Conservation (phyloP, 257 asterid genomes). For the Eustoma russellianum region DNA sequence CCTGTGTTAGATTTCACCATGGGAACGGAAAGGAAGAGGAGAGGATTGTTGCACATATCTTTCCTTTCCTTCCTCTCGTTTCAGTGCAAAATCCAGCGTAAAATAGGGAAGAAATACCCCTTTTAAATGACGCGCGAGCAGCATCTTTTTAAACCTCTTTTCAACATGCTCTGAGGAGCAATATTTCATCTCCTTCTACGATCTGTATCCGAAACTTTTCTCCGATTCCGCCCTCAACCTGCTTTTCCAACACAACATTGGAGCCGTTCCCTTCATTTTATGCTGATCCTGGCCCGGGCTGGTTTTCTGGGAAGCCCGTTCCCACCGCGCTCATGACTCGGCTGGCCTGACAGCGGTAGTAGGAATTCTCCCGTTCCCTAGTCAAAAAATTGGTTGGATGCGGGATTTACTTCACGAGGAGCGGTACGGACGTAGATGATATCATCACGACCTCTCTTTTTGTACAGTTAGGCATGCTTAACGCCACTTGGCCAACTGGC, state of each 20-base stretch:
- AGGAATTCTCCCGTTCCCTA: background rate
- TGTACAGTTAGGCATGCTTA: background rate
- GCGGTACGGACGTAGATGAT: constrained; percentile 3
- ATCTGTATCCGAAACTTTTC: too few relatives aligned
- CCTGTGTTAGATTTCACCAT: too few relatives aligned
- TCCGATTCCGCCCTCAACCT: background rate
- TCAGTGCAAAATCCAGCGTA: too few relatives aligned
- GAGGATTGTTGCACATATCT: too few relatives aligned
- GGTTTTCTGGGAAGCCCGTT: constrained; percentile 2
- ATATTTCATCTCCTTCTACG: too few relatives aligned
- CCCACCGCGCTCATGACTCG: background rate
- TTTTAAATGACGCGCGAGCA: too few relatives aligned
- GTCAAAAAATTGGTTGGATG: constrained; percentile 7
- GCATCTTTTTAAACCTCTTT: too few relatives aligned
- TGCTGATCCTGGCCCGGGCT: background rate
- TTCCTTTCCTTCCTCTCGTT: too few relatives aligned
- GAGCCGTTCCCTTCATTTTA: constrained; percentile 1
- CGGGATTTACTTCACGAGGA: constrained; percentile 2
- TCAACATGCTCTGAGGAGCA: too few relatives aligned
- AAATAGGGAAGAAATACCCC: too few relatives aligned
- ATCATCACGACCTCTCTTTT: constrained; percentile 3
- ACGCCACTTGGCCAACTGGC: constrained; percentile 4
- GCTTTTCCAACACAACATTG: background rate
- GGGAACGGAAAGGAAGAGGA: too few relatives aligned
- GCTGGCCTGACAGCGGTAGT: too few relatives aligned